Conservation (phyloP, 768 basidiomycete genomes). For the Naematelia encephala region DNA sequence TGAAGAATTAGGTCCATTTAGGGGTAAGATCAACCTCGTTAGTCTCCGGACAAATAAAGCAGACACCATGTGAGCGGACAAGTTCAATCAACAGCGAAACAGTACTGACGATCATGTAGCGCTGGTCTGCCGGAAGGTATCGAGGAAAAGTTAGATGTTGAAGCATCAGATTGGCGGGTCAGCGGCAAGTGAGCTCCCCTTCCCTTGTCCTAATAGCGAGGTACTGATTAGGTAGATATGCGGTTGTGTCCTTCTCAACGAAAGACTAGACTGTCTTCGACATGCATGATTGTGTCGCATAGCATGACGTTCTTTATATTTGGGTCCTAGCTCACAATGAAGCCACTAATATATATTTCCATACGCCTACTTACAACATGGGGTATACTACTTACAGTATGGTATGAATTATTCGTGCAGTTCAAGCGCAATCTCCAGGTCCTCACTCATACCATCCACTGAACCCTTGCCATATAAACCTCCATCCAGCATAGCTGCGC, state of each 20-base stretch:
- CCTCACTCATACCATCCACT: conserved; percentile 25
- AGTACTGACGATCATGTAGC: conserved; percentile 23
- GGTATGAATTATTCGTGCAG: not conserved
- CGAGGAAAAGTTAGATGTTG: conserved; percentile 65
- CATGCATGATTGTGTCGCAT: no score
- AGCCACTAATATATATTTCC: no score
- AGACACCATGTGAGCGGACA: conserved; percentile 68
- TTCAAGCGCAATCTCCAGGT: conserved; percentile 6
- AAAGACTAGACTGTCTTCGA: conserved; percentile 11
- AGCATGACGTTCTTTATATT: no score
- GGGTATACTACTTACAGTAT: no score
- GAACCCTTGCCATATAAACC: conserved; percentile 27
- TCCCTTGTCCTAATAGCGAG: not conserved
- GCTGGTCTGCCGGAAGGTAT: conserved; percentile 71
- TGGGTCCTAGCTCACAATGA: no score
- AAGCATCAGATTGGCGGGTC: conserved; percentile 47
- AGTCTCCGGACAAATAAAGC: conserved; percentile 93
- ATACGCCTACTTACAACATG: no score
- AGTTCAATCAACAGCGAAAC: no score
- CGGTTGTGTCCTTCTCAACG: conserved; percentile 42
- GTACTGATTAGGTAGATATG: conserved; percentile 23
- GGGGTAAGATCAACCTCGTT: conserved; percentile 72
- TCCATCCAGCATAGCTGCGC: conserved; percentile 23
- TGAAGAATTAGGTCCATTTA: conserved; percentile 63
- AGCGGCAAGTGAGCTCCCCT: conserved; percentile 43